Base-by-base conservation (phyloP, 495 filamentous ascomycete species). In the Tuber borchii region DNA sequence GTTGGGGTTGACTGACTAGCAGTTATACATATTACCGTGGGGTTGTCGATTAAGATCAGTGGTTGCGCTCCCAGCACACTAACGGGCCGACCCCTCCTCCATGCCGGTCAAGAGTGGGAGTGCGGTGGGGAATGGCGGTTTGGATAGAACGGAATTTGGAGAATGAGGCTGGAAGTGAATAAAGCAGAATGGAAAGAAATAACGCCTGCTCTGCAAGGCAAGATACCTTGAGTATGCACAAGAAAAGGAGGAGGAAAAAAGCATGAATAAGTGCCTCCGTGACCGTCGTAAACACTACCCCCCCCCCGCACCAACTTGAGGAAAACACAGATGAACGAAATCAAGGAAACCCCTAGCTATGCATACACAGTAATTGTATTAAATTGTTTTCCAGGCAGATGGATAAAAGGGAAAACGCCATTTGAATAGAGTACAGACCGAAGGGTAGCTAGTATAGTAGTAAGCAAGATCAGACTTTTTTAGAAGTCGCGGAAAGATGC, bases 401-500 rank as follows among this genome's bases (percentile, higher is more conserved):
- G 19, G 26, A 17, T 65, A 65, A 65, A 56, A 65, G 56, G 7
- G 56, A 31, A 65, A 34, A 31, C 56, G 26, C 56, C 14, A 26
- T 17, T 34, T 65, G 31, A 8, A 65, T 65, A 65, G 56, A 65
- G 31, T 65, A 65, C 56, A 16, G 26, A 65, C 14, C 31, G 14
- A 34, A 65, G 34, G 6, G 26, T 19, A 2, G 34, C 56, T 26
- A 1, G 56, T 19, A 14, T 7, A 31, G 31, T 65, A 34, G 26
- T 17, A 26, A 19, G 56, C 26, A 65, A 34, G 56, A 26, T 17
- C 14, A 3, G 17, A 14, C 56, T 65, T 34, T 61, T 34, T 56
- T 68, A 79, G 43, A 79, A 79, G 56, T 75, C 78, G 6, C 70
- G 72, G 56, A 79, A 79, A 70, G 78, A 77, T 71, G 65, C 68